Conservation (phyloP, 805 yeast species). For the Wickerhamia fluorescens region DNA sequence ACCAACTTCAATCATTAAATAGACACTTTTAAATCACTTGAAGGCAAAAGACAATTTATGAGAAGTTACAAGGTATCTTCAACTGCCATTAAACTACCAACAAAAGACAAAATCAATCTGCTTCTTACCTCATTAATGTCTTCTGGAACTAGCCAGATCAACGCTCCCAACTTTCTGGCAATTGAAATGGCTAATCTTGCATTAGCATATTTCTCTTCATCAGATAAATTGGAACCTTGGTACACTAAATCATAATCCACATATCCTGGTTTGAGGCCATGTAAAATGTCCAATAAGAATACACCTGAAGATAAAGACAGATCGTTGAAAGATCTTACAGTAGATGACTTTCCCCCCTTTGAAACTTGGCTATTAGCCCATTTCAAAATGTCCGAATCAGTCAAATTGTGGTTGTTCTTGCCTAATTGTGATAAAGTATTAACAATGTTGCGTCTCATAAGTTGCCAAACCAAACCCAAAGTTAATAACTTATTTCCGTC, state of each 20-base stretch:
- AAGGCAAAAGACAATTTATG: too few species aligned
- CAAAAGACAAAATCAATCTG: conserved; percentile 86
- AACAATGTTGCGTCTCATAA: conserved; percentile 93
- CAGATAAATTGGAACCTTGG: conserved; percentile 54
- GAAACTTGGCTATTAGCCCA: conserved; percentile 89
- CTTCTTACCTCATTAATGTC: conserved; percentile 95
- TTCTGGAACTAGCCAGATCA: conserved; percentile 99
- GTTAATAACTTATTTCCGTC: conserved; percentile 89
- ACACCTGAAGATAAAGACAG: conserved; percentile 67
- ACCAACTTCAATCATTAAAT: not conserved
- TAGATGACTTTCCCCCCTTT: conserved; percentile 74
- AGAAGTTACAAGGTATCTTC: conserved; percentile 14
- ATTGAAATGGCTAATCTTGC: conserved; percentile 96
- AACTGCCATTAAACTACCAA: conserved; percentile 82
- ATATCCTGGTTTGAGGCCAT: conserved; percentile 95
- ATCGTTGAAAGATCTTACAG: conserved; percentile 82
- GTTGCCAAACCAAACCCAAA: conserved; percentile 94
- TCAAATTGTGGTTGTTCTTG: conserved; percentile 54
- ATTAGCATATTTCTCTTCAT: conserved; percentile 85
- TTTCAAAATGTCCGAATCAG: conserved; percentile 79
- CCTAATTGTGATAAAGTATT: conserved; percentile 70
- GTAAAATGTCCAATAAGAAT: conserved; percentile 80
- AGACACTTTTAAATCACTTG: not conserved
- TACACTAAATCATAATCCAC: conserved; percentile 92
- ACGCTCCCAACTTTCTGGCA: conserved; percentile 95